Evolutionary conservation across 2,329 filamentous ascomycete genomes (phyloP).

Genomic region (Hypoxylon sp.): DNA sequence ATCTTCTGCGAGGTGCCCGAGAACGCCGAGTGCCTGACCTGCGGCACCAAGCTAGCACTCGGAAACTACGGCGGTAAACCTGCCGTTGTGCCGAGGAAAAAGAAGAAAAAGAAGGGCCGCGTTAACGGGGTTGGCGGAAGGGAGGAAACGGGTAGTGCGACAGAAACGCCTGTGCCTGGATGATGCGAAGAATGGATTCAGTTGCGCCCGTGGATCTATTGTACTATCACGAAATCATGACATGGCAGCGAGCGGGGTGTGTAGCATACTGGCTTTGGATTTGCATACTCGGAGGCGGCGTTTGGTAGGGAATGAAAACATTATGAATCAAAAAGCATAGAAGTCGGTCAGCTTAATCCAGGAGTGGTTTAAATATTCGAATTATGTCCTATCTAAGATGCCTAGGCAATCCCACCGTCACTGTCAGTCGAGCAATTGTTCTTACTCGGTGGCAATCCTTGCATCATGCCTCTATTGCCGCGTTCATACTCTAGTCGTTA

Average conservation of each 20-base stretch:
- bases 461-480: conserved; percentile 5
- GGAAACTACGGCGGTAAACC: conserved; percentile 82
- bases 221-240: conserved; percentile 13
- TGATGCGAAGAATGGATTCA: conserved; percentile 27
- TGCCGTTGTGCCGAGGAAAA: conserved; percentile 79
- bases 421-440: neutral
- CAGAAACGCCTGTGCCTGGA: conserved; percentile 68
- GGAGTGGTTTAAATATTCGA: conserved; percentile 25
- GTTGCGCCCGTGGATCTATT: neutral
- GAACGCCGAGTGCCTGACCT: conserved; percentile 82
- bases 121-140: conserved; percentile 63
- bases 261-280: conserved; percentile 20
- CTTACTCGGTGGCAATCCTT: conserved; percentile 3
- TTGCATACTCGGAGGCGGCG: conserved; percentile 30
- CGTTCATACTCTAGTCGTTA: conserved; percentile 7
- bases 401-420: conserved; percentile 12
- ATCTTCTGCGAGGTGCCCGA: conserved; percentile 82
- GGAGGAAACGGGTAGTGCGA: conserved; percentile 71
- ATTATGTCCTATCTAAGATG: conserved; percentile 35
- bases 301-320: conserved; percentile 19
- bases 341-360: neutral
- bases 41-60: conserved; percentile 82
- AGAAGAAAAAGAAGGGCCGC: conserved; percentile 73
- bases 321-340: conserved; percentile 24
- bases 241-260: conserved; percentile 3